Conservation (phyloP, 139 green algal genomes). For the Chlamydomonas incerta region DNA sequence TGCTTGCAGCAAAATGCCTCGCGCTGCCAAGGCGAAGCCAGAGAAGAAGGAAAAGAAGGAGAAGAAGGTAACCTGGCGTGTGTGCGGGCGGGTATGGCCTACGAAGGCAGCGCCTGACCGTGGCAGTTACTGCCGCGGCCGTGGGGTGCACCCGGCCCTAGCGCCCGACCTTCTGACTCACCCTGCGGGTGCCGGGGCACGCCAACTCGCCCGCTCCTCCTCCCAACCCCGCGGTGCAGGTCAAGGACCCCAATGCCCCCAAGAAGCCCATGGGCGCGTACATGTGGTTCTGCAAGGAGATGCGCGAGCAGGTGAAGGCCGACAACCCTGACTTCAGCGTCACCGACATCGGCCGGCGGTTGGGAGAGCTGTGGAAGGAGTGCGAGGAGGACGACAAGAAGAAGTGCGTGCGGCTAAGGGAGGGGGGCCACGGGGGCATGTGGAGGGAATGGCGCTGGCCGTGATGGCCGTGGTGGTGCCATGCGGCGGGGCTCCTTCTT, state of each 20-base stretch:
- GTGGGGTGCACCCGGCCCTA: too few relatives aligned
- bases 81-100: too few relatives aligned
- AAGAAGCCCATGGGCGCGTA: slow-evolving; percentile 75
- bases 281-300: slow-evolving; percentile 78
- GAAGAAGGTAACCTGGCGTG: too few relatives aligned
- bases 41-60: too few relatives aligned
- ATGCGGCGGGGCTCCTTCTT: neutral
- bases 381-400: slow-evolving; percentile 58
- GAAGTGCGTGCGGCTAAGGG: slow-evolving; percentile 25
- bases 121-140: too few relatives aligned
- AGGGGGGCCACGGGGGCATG: too few relatives aligned
- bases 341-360: slow-evolving; percentile 60
- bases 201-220: too few relatives aligned
- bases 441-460: neutral
- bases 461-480: neutral
- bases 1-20: too few relatives aligned
- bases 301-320: slow-evolving; percentile 57
- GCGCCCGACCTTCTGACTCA: too few relatives aligned
- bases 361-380: slow-evolving; percentile 67
- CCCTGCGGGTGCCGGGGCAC: too few relatives aligned
- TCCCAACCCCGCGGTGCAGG: neutral
- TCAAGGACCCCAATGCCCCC: slow-evolving; percentile 72
- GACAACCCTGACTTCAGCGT: slow-evolving; percentile 10
- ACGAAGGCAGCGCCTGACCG: too few relatives aligned
- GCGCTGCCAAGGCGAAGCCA: too few relatives aligned